A percentile compares a stretch with the other conserved stretches of the same genome.
phyloP scores from a whole-genome alignment of 192 early-diverging fungal genomes.

The Entophlyctis helioformis region DNA sequence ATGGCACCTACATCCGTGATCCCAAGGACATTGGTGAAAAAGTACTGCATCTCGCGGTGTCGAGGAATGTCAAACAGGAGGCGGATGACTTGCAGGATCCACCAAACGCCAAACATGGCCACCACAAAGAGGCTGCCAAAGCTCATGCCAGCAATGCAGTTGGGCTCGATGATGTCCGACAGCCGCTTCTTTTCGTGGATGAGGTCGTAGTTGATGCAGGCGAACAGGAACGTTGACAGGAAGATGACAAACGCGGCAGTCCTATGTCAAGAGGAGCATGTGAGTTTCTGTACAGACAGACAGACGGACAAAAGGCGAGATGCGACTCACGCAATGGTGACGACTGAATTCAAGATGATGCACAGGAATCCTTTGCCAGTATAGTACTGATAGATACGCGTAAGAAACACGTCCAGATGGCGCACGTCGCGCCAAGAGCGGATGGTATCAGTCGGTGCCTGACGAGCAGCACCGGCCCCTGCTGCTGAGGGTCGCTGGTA shows the following conservation, averaged over 20 bases:
- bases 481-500: too few relatives aligned
- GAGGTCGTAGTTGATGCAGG: slow-evolving; percentile 80
- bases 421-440: too few relatives aligned
- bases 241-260: slow-evolving; percentile 76
- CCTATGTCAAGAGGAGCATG: slow-evolving; percentile 22
- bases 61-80: slow-evolving; percentile 57
- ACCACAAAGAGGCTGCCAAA: not conserved
- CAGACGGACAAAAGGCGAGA: not conserved
- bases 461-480: too few relatives aligned
- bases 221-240: slow-evolving; percentile 80
- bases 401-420: too few relatives aligned
- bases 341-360: slow-evolving; percentile 2
- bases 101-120: slow-evolving; percentile 53
- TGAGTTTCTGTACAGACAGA: not conserved
- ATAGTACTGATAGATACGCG: too few relatives aligned
- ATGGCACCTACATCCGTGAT: slow-evolving; percentile 50
- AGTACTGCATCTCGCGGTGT: slow-evolving; percentile 71
- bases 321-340: not conserved
- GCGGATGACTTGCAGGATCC: slow-evolving; percentile 59
- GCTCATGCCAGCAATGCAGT: slow-evolving; percentile 39
- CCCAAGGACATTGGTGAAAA: slow-evolving; percentile 68
- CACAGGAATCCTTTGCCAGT: too few relatives aligned
- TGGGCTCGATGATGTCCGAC: slow-evolving; percentile 61
- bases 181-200: slow-evolving; percentile 59
- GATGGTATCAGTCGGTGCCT: too few relatives aligned